A percentile compares a stretch with the other conserved stretches of the same genome.
Conservation (phyloP, 371 early-diverging fungal species). For the Apophysomyces trapeziformis region DNA sequence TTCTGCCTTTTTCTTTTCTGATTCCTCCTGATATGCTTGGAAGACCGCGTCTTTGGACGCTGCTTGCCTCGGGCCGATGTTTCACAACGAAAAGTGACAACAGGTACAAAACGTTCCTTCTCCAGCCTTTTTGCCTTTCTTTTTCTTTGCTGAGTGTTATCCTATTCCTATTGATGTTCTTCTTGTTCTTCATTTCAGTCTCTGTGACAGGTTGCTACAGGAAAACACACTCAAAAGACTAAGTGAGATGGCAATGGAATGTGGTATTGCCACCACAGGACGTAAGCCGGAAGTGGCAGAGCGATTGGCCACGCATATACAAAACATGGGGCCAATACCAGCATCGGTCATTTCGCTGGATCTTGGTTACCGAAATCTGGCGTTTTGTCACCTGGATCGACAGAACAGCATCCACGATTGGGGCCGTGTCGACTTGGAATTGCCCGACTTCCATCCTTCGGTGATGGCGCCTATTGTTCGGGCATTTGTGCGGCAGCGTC, state of each 20-base stretch:
- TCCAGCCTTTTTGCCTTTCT: background rate
- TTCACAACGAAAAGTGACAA: background rate
- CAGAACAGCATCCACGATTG: conserved; percentile 45
- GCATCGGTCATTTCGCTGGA: conserved; percentile 69
- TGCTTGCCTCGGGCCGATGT: background rate
- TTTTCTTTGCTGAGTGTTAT: no score
- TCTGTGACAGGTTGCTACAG: background rate
- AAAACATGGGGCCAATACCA: conserved; percentile 17
- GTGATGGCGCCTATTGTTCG: conserved; percentile 2
- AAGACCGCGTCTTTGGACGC: background rate
- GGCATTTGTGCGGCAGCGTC: background rate
- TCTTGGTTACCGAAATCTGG: conserved; percentile 74
- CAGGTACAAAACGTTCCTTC: background rate
- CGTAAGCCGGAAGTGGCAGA: background rate
- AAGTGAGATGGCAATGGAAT: background rate
- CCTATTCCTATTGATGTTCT: no score
- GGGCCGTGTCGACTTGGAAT: conserved; percentile 40
- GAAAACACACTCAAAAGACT: background rate
- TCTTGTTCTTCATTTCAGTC: no score
- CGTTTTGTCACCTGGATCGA: conserved; percentile 54
- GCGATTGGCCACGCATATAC: background rate
- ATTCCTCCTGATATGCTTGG: background rate
- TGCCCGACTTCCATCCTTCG: conserved; percentile 6
- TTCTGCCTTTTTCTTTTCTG: background rate
- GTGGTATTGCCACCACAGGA: background rate